These are phyloP conservation scores for Dictyostelium firmibasis DNA, from an alignment of 78 protist species.

Conservation along the genomic window DNA sequence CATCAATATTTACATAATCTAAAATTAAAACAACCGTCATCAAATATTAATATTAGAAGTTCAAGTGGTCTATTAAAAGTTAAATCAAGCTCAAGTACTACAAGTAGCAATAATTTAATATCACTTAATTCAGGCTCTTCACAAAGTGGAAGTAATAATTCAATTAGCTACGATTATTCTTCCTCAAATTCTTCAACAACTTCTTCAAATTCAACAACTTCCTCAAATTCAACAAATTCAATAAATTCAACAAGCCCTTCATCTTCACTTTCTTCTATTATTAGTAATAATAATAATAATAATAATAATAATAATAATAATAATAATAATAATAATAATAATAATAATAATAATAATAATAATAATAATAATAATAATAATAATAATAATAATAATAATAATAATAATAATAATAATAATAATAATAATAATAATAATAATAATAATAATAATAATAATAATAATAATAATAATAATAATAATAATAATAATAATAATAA, in stretches of 20 bases:
- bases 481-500: neutral
- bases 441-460: neutral
- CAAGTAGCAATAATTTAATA: neutral
- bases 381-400: neutral
- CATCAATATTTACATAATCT: constrained; percentile 33
- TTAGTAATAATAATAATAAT: neutral
- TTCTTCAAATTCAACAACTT: neutral
- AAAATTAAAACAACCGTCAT: neutral
- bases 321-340: neutral
- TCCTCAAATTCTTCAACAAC: neutral
- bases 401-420: constrained; percentile 4
- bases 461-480: neutral
- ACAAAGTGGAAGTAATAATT: neutral
- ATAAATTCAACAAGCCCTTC: neutral
- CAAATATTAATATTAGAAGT: constrained; percentile 19
- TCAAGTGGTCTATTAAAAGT: constrained; percentile 51
- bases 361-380: neutral
- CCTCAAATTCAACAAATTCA: neutral
- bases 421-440: neutral
- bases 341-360: neutral
- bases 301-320: neutral
- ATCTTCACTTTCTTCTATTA: neutral
- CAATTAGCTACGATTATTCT: neutral
- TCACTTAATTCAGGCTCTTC: neutral
- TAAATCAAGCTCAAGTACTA: neutral